A percentile compares a stretch with the other conserved stretches of the same genome.
phyloP scores from a whole-genome alignment of 805 yeast genomes.

The Debaryomyces tyrocola region DNA sequence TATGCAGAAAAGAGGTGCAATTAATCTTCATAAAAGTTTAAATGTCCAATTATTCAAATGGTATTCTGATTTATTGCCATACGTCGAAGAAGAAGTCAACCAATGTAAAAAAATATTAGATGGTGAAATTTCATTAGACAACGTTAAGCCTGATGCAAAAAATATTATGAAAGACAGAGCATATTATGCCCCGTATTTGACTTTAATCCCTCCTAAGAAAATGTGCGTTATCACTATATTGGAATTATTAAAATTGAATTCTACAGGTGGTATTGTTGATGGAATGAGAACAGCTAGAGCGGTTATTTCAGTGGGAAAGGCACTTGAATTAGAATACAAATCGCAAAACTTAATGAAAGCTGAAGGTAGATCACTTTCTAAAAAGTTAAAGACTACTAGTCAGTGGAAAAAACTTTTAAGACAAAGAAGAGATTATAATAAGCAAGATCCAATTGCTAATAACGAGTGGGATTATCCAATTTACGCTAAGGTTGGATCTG shows the following conservation, averaged over 20 bases:
- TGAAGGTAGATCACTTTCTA: conserved; percentile 51
- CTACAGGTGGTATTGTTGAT: conserved; percentile 72
- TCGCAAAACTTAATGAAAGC: conserved; percentile 62
- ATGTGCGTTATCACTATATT: conserved; percentile 81
- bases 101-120: conserved; percentile 49
- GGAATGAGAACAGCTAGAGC: conserved; percentile 87
- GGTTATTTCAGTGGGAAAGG: conserved; percentile 76
- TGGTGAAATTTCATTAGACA: conserved; percentile 16
- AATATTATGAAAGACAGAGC: conserved; percentile 41
- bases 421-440: conserved; percentile 12
- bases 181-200: conserved; percentile 75
- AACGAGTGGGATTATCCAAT: conserved; percentile 28
- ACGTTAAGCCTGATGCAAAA: conserved; percentile 17
- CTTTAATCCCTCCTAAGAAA: conserved; percentile 73
- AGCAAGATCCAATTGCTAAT: conserved; percentile 11
- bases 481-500: conserved; percentile 74
- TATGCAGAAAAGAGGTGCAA: conserved; percentile 56
- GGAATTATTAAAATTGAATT: conserved; percentile 71
- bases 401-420: conserved; percentile 47
- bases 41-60: conserved; percentile 82
- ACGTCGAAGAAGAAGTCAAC: conserved; percentile 63
- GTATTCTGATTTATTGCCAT: conserved; percentile 73
- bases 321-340: conserved; percentile 81
- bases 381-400: conserved; percentile 44
- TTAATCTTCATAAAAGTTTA: conserved; percentile 55